Evolutionary conservation across 345 rosid species (phyloP).

Genomic region (Atalantia buxifolia): DNA sequence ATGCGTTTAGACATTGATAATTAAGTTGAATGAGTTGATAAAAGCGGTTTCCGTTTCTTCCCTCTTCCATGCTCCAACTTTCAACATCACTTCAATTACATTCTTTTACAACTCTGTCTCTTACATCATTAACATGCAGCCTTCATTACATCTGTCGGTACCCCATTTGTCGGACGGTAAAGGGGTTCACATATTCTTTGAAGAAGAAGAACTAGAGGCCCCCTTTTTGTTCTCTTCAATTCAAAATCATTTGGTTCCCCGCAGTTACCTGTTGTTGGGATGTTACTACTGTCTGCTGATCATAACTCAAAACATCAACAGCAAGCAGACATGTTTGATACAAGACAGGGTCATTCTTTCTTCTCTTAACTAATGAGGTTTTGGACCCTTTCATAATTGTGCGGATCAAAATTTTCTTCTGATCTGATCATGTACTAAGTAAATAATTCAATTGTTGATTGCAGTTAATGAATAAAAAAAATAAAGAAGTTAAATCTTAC

Average conservation of each 20-base stretch:
- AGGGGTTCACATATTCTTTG: neutral
- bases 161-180: conserved; percentile 10
- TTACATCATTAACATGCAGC: neutral
- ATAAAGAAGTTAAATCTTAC: no score
- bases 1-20: neutral
- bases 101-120: neutral
- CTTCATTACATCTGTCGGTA: conserved; percentile 10
- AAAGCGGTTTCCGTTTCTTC: neutral
- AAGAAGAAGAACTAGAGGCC: neutral
- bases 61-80: neutral
- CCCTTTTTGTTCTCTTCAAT: neutral
- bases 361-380: neutral
- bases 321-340: conserved; percentile 19
- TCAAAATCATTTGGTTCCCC: conserved; percentile 10
- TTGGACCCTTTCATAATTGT: neutral
- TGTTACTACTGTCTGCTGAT: conserved; percentile 17
- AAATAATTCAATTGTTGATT: no score
- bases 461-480: no score
- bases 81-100: neutral
- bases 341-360: conserved; percentile 9
- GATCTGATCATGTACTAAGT: no score
- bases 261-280: conserved; percentile 24
- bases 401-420: fast-evolving
- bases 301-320: conserved; percentile 9
- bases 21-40: neutral